phyloP scores from a whole-genome alignment of 352 stramenopile genomes.

The Phytophthora lateralis region DNA sequence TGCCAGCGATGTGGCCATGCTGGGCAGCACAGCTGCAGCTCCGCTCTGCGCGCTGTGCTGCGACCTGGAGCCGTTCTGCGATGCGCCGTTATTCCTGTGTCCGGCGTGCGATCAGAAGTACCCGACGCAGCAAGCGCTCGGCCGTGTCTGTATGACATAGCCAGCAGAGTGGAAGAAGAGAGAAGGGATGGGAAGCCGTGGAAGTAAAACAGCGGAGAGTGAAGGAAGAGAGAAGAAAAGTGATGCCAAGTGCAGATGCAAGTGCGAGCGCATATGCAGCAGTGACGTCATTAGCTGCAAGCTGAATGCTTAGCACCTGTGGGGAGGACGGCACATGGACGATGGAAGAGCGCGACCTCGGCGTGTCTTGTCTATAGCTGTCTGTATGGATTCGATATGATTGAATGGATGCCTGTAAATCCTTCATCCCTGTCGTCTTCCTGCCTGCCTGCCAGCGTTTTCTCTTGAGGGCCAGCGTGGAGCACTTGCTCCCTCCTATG shows the following conservation, averaged over 20 bases:
- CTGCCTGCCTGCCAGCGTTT: slow-evolving; percentile 16
- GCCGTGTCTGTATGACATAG: slow-evolving; percentile 63
- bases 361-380: slow-evolving; percentile 42
- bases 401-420: slow-evolving; percentile 50
- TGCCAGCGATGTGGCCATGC: slow-evolving; percentile 60
- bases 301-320: slow-evolving; percentile 3
- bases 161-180: slow-evolving; percentile 1
- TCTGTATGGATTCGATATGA: slow-evolving; percentile 45
- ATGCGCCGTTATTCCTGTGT: slow-evolving; percentile 73
- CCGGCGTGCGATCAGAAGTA: slow-evolving; percentile 83
- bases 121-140: slow-evolving; percentile 77
- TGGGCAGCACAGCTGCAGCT: slow-evolving; percentile 45
- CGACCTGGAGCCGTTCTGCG: slow-evolving; percentile 44
- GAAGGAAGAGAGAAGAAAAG: slow-evolving; percentile 10
- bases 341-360: slow-evolving; percentile 28
- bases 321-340: slow-evolving; percentile 30
- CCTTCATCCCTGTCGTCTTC: slow-evolving; percentile 34
- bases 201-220: slow-evolving; percentile 18
- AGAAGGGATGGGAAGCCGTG: slow-evolving; percentile 12
- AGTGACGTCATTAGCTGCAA: slow-evolving; percentile 15
- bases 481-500: background rate
- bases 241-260: slow-evolving; percentile 8
- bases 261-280: background rate
- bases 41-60: slow-evolving; percentile 79
- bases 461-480: background rate